phyloP scores from a whole-genome alignment of 106 monocot species.

The Dendrobium officinale region DNA sequence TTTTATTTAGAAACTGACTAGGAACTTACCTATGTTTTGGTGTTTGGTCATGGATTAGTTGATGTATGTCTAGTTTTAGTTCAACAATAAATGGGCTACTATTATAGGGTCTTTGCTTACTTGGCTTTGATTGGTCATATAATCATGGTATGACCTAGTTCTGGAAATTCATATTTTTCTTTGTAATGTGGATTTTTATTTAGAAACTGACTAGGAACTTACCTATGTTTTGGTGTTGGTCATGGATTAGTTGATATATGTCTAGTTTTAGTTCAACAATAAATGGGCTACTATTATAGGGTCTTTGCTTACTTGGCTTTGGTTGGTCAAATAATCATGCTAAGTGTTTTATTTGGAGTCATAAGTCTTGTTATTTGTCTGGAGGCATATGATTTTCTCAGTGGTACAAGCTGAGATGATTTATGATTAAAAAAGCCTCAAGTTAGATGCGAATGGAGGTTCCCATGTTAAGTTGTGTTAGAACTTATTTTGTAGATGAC shows the following conservation, averaged over 20 bases:
- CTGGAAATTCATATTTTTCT: too few species aligned
- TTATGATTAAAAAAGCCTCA: background rate
- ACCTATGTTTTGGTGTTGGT: too few species aligned
- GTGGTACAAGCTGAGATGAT: background rate
- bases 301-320: background rate
- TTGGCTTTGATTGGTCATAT: background rate
- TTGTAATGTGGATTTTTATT: too few species aligned
- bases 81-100: background rate
- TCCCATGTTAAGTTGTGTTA: background rate
- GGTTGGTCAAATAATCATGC: background rate
- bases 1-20: too few species aligned
- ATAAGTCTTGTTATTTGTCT: background rate
- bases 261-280: too few species aligned
- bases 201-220: too few species aligned
- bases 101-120: background rate
- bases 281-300: background rate
- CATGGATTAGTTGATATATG: too few species aligned
- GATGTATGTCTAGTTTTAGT: too few species aligned
- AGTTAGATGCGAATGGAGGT: background rate
- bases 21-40: too few species aligned
- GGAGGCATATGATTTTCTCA: background rate
- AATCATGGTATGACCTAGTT: background rate
- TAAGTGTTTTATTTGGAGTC: background rate
- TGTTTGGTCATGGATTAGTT: too few species aligned
- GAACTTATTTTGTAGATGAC: background rate